Evolutionary conservation across 768 basidiomycete genomes (phyloP).

Genomic region (Lentinula edodes): DNA sequence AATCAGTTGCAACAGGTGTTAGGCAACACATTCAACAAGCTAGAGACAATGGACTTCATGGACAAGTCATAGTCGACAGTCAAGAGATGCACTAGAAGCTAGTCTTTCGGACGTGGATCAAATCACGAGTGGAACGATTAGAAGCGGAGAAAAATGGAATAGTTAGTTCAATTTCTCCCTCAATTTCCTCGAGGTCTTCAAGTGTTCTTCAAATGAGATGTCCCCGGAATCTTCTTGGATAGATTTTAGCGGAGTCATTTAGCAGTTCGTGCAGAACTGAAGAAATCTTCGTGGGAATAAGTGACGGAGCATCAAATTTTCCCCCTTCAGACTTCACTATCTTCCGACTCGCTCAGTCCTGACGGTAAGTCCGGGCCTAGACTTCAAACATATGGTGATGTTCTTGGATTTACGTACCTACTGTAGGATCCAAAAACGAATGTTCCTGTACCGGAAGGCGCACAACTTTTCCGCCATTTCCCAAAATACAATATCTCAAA

Average conservation of each 20-base stretch:
- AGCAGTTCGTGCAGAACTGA: too few species aligned
- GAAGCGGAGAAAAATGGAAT: not conserved
- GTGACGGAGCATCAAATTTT: too few species aligned
- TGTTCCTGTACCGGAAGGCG: too few species aligned
- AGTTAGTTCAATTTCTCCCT: not conserved
- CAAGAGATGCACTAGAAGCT: not conserved
- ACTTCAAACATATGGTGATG: too few species aligned
- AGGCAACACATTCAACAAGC: not conserved
- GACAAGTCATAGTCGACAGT: not conserved
- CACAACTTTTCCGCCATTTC: too few species aligned
- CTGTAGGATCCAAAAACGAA: too few species aligned
- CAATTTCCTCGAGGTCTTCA: not conserved
- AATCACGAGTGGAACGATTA: not conserved
- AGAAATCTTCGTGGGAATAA: too few species aligned
- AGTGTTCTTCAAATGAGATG: too few species aligned
- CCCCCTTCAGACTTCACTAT: too few species aligned
- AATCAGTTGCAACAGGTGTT: not conserved
- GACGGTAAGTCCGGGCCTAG: too few species aligned
- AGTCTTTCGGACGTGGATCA: constrained; percentile 1
- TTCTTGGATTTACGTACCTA: too few species aligned
- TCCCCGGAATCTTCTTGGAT: not conserved
- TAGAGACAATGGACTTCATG: not conserved
- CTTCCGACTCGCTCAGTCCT: not conserved
- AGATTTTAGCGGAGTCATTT: not conserved
- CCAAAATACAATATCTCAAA: too few species aligned